Evolutionary conservation across 441 rosid species (phyloP).

Genomic region (Mallotus japonicus): DNA sequence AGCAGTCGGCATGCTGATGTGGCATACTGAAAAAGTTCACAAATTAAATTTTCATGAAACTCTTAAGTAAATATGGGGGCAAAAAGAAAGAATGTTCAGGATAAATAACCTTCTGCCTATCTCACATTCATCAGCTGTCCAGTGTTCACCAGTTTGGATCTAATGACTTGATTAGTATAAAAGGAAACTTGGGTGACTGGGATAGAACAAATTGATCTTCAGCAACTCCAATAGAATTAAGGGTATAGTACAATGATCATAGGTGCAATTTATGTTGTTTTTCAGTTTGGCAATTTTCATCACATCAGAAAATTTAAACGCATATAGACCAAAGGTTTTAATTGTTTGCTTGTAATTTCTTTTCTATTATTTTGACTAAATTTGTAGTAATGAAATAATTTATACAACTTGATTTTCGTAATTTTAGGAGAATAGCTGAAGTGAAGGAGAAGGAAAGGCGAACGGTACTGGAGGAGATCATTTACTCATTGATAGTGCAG

Average conservation of each 20-base stretch:
- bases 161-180: background rate
- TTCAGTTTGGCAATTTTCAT: background rate
- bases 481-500: slow-evolving; percentile 79
- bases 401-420: background rate
- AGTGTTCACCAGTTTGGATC: background rate
- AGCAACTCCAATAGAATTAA: background rate
- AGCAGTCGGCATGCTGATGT: background rate
- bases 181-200: no score
- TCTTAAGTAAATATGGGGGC: background rate
- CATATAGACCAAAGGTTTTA: background rate
- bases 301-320: background rate
- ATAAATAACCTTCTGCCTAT: background rate
- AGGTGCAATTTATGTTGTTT: no score
- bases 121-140: background rate
- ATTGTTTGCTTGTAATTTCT: background rate
- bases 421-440: slow-evolving; percentile 78
- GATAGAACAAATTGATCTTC: background rate
- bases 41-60: no score
- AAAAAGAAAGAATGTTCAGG: background rate
- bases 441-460: slow-evolving; percentile 72
- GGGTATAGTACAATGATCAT: background rate
- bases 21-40: background rate
- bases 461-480: slow-evolving; percentile 67
- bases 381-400: background rate
- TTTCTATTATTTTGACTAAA: background rate